Percentiles rank a stretch among this genome's conserved stretches.
These are phyloP conservation scores for Bassia scoparia DNA, from an alignment of 148 eudicot genomes.

Conservation along the genomic window DNA sequence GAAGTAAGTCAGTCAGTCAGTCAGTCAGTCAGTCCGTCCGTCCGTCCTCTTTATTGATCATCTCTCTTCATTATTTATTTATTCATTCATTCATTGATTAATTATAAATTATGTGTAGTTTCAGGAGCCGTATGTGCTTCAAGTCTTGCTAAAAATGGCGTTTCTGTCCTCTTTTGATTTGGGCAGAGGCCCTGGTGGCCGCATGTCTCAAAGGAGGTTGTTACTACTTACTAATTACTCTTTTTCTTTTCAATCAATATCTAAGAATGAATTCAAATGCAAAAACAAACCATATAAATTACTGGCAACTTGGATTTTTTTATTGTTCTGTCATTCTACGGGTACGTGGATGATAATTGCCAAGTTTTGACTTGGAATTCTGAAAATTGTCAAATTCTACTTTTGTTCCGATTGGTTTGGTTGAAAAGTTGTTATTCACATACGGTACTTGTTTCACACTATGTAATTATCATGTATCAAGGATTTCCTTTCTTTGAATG, in stretches of 20 bases:
- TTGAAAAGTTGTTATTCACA: neutral
- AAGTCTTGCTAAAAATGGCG: conserved; percentile 68
- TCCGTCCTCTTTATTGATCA: no score
- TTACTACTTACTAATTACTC: neutral
- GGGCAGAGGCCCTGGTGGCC: conserved; percentile 96
- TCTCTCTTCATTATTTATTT: neutral
- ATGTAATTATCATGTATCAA: no score
- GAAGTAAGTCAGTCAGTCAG: no score
- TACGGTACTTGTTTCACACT: conserved; percentile 14
- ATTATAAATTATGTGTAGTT: conserved; percentile 32
- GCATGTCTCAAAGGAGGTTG: conserved; percentile 92
- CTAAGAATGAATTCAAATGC: no score
- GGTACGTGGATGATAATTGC: neutral
- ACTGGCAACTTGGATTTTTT: conserved; percentile 6
- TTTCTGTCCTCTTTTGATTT: conserved; percentile 78
- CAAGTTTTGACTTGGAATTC: conserved; percentile 1
- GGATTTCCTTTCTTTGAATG: no score
- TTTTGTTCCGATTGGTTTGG: neutral
- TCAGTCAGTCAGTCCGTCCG: no score
- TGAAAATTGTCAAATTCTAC: conserved; percentile 10
- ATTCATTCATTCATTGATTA: neutral
- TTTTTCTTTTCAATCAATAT: neutral
- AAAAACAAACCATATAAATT: no score
- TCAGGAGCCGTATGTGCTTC: conserved; percentile 98
- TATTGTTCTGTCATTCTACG: conserved; percentile 2